Base-by-base conservation (phyloP, 225 moss, liverwort and hornwort genomes). In the Anthoceros angustus region DNA sequence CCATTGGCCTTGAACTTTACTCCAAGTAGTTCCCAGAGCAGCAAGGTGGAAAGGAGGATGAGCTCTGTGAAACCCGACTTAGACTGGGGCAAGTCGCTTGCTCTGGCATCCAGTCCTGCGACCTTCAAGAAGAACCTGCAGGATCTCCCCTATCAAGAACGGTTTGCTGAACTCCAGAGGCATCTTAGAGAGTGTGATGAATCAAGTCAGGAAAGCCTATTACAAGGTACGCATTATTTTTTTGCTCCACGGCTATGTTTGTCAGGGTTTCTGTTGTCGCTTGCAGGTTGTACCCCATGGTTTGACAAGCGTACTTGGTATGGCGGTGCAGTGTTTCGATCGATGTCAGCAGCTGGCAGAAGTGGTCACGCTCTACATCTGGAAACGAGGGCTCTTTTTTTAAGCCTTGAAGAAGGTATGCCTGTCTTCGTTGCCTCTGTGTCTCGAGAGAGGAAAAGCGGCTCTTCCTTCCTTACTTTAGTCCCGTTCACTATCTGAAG, bases 1-100 rank as follows among this genome's bases (percentile, higher is more conserved):
- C 68, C 73, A 26, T 63, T 73, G 23, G 68, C 73, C n/a, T 43
- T 68, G 64, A 69, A 68, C 55, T 55, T 55, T 23, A 23, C 55
- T 55, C 55, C 18, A 18, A 55, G 14, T 7, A 55, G 18, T 6
- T 7, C 55, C 18, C 55, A 55, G 55, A 12, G 55, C 16, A 8
- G 55, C 55, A 55, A 55, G 55, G 55, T 1, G 55, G n/a, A 15
- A 55, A 8, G n/a, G n/a, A 55, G 23, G 23, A 55, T 55, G 55
- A 55, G n/a, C 14, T 15, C 55, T 15, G 23, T 55, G 55, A 55
- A 23, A 5, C 23, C 55, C 10, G 55, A 55, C n/a, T 15, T 23
- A 55, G 55, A 55, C 55, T 55, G 55, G 55, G 55, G 55, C 55
- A 55, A 55, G n/a, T 55, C 55, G 18, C 55, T 55, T 23, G 55